A percentile compares a stretch with the other conserved stretches of the same genome.
Conservation (phyloP, 108 stramenopile genomes). For the Stephanodiscus minutulus region DNA sequence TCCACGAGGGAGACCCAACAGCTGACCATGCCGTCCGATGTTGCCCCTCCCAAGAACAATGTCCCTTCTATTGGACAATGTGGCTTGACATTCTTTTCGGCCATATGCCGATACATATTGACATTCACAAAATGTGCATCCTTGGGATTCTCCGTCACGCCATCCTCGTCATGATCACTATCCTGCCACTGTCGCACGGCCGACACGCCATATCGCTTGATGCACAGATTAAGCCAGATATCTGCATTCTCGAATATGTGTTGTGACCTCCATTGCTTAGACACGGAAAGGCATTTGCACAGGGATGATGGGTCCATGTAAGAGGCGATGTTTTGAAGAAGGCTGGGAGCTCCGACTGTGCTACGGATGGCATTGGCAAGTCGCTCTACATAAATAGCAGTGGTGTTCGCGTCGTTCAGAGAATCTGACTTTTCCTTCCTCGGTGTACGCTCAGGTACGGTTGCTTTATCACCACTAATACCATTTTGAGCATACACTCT, state of each 20-base stretch:
- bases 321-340: slow-evolving; percentile 37
- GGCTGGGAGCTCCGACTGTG: slow-evolving; percentile 15
- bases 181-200: slow-evolving; percentile 77
- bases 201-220: slow-evolving; percentile 65
- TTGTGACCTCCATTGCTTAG: slow-evolving; percentile 50
- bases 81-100: slow-evolving; percentile 66
- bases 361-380: slow-evolving; percentile 13
- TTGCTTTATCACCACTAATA: slow-evolving; percentile 2
- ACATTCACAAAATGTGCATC: slow-evolving; percentile 11
- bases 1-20: slow-evolving; percentile 80
- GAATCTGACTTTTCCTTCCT: slow-evolving; percentile 30
- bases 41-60: slow-evolving; percentile 56
- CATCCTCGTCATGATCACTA: slow-evolving; percentile 59
- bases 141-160: slow-evolving; percentile 9
- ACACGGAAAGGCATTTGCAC: slow-evolving; percentile 51
- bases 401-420: neutral
- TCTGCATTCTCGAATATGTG: slow-evolving; percentile 51
- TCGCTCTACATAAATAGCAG: neutral
- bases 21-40: slow-evolving; percentile 57
- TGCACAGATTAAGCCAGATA: slow-evolving; percentile 63
- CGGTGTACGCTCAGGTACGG: slow-evolving; percentile 3
- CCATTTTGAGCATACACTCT: neutral
- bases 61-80: slow-evolving; percentile 45
- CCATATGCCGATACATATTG: slow-evolving; percentile 68
- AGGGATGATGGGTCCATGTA: slow-evolving; percentile 71